Percentiles rank a stretch among this genome's conserved stretches.
Conservation (phyloP, 2,329 filamentous ascomycete genomes). For the Cladosporium sphaerospermum region DNA sequence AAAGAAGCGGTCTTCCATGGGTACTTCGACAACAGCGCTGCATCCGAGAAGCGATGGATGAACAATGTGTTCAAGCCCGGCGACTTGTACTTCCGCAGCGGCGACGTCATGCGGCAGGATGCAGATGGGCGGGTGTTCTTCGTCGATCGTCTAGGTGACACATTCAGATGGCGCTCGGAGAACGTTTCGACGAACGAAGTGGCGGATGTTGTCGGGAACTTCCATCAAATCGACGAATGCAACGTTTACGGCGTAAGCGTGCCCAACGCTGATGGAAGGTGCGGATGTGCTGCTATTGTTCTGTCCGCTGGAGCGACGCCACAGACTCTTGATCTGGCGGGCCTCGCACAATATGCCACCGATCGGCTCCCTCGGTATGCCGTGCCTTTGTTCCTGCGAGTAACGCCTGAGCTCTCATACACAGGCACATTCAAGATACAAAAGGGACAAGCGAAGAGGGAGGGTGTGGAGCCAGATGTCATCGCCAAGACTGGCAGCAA, state of each 20-base stretch:
- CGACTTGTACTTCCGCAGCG: conserved; percentile 78
- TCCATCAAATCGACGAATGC: conserved; percentile 63
- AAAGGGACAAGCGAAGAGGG: conserved; percentile 62
- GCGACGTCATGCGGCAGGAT: conserved; percentile 68
- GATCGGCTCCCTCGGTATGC: conserved; percentile 64
- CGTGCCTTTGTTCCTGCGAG: conserved; percentile 67
- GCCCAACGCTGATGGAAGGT: conserved; percentile 74
- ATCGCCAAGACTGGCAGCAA: conserved; percentile 41
- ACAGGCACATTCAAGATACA: conserved; percentile 89
- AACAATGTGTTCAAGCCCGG: conserved; percentile 65
- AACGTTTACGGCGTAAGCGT: conserved; percentile 81
- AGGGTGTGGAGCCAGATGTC: conserved; percentile 63
- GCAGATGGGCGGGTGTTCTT: conserved; percentile 69
- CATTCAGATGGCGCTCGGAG: conserved; percentile 68
- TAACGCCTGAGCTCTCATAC: conserved; percentile 55
- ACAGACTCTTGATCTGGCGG: conserved; percentile 46
- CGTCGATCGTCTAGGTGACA: conserved; percentile 71
- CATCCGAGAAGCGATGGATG: conserved; percentile 67
- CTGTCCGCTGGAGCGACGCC: conserved; percentile 45
- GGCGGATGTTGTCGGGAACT: conserved; percentile 61
- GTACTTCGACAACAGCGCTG: conserved; percentile 68
- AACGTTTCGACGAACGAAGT: conserved; percentile 55
- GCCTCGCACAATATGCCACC: conserved; percentile 54
- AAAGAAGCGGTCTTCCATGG: conserved; percentile 65
- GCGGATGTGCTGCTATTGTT: conserved; percentile 69